A percentile compares a stretch with the other conserved stretches of the same genome.
phyloP scores from a whole-genome alignment of 2,329 filamentous ascomycete genomes.

The Polychaeton citri region DNA sequence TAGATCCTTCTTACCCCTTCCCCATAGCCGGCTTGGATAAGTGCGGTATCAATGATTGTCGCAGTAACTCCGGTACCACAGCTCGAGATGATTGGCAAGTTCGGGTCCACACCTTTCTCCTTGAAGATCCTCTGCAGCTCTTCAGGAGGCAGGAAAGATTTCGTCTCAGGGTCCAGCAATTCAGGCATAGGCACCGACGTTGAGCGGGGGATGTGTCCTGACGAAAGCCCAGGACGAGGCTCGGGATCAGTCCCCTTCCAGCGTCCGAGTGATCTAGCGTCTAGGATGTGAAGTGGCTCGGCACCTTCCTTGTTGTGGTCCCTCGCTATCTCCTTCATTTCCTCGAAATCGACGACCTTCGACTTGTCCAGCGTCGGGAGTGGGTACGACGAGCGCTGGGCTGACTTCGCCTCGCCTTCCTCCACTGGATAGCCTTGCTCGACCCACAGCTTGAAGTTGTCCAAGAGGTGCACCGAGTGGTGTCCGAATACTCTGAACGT shows the following conservation, averaged over 20 bases:
- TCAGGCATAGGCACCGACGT: slow-evolving; percentile 69
- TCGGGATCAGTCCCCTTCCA: slow-evolving; percentile 77
- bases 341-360: slow-evolving; percentile 68
- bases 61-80: slow-evolving; percentile 95
- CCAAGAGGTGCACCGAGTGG: slow-evolving; percentile 71
- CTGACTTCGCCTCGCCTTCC: slow-evolving; percentile 48
- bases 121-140: slow-evolving; percentile 65
- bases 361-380: slow-evolving; percentile 32
- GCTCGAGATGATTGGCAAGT: slow-evolving; percentile 69
- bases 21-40: slow-evolving; percentile 66
- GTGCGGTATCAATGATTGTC: slow-evolving; percentile 74
- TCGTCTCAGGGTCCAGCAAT: slow-evolving; percentile 70
- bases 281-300: slow-evolving; percentile 75
- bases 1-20: slow-evolving; percentile 63
- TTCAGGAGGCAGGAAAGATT: slow-evolving; percentile 59
- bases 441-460: slow-evolving; percentile 94
- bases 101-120: slow-evolving; percentile 63
- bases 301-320: slow-evolving; percentile 71
- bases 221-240: slow-evolving; percentile 68
- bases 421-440: slow-evolving; percentile 71
- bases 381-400: slow-evolving; percentile 27
- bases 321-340: slow-evolving; percentile 63
- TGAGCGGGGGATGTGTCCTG: slow-evolving; percentile 83
- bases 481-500: slow-evolving; percentile 86
- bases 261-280: slow-evolving; percentile 67